Conservation (phyloP, 371 early-diverging fungal genomes). For the Apophysomyces elegans region DNA sequence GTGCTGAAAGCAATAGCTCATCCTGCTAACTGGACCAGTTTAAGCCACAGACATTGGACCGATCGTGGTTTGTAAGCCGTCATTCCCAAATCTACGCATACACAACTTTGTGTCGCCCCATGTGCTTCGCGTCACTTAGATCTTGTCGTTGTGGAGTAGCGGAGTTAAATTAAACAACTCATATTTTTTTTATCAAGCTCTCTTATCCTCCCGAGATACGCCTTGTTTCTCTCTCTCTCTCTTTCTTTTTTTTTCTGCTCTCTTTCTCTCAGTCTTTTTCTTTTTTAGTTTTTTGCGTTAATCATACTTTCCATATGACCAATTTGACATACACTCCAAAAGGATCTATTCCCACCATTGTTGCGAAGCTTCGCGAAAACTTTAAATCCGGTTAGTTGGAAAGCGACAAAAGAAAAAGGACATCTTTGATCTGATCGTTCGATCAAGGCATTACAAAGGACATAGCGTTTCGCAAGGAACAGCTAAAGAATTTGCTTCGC, state of each 20-base stretch:
- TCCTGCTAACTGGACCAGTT: no score
- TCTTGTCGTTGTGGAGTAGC: background rate
- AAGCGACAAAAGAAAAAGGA: background rate
- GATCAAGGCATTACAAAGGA: slow-evolving; percentile 57
- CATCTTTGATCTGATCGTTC: background rate
- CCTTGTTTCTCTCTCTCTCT: slow-evolving; percentile 12
- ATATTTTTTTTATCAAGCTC: background rate
- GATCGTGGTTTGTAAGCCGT: no score
- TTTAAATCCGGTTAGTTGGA: slow-evolving; percentile 46
- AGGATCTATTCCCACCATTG: slow-evolving; percentile 39
- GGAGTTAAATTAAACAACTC: background rate
- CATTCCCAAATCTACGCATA: no score
- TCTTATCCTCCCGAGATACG: background rate
- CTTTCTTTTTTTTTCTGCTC: slow-evolving; percentile 4
- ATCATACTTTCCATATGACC: slow-evolving; percentile 17
- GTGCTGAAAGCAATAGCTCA: no score
- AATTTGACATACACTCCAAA: slow-evolving; percentile 32
- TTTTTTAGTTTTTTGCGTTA: background rate
- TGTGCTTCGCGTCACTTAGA: background rate
- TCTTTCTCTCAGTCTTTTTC: slow-evolving; percentile 6
- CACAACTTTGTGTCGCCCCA: no score
- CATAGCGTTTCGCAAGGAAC: slow-evolving; percentile 71
- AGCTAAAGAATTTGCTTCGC: slow-evolving; percentile 67
- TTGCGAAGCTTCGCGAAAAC: slow-evolving; percentile 51
- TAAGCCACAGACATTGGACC: no score